phyloP scores from a whole-genome alignment of 2,329 filamentous ascomycete genomes.

The Cytospora schulzeri region DNA sequence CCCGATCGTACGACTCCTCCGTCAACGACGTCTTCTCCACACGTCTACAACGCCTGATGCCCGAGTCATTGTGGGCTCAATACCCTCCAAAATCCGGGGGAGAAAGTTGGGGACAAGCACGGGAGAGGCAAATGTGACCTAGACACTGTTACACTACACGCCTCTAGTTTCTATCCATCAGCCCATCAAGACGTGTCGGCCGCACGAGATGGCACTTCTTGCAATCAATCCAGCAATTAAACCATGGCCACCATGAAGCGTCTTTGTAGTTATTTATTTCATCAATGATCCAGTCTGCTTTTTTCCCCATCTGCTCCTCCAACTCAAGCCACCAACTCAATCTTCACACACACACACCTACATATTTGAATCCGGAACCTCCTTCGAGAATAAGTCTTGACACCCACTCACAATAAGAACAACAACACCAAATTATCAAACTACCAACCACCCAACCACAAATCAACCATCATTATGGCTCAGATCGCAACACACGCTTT shows the following conservation, averaged over 20 bases:
- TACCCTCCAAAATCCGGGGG: constrained; percentile 16
- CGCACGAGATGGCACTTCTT: constrained; percentile 6
- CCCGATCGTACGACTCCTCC: constrained; percentile 28
- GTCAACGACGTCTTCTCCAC: constrained; percentile 16
- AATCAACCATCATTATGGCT: constrained; percentile 8
- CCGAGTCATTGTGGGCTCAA: constrained; percentile 23
- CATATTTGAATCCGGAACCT: too few species aligned
- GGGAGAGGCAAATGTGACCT: constrained; percentile 15
- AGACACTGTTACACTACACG: constrained; percentile 19
- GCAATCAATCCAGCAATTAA: neutral
- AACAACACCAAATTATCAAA: too few species aligned
- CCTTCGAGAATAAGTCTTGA: neutral
- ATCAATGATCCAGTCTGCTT: neutral
- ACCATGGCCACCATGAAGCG: too few species aligned
- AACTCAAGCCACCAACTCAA: neutral
- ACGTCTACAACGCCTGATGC: constrained; percentile 20
- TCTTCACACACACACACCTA: too few species aligned
- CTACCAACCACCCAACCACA: neutral
- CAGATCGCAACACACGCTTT: constrained; percentile 1
- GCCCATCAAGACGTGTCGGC: constrained; percentile 21
- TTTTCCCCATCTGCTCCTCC: neutral
- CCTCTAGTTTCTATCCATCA: constrained; percentile 24
- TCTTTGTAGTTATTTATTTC: neutral
- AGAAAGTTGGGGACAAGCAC: neutral
- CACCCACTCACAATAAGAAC: neutral